These are phyloP conservation scores for Hyaloraphidium curvatum DNA, from an alignment of 192 early-diverging fungal species.

Conservation along the genomic window DNA sequence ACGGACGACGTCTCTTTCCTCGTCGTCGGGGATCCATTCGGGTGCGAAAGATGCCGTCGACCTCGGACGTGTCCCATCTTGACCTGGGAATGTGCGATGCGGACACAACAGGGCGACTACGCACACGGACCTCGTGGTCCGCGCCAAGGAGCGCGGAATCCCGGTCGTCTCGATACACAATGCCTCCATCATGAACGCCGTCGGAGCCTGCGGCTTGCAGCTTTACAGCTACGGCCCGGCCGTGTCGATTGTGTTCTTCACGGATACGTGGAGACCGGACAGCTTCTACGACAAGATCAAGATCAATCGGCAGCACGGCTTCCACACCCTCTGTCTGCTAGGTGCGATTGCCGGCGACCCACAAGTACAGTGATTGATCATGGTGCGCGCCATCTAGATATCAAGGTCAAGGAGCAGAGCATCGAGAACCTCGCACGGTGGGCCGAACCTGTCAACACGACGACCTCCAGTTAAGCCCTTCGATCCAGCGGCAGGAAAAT, in stretches of 20 bases:
- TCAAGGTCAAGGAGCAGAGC: constrained; percentile 96
- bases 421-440: constrained; percentile 83
- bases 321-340: constrained; percentile 88
- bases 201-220: constrained; percentile 86
- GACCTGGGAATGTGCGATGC: too few species aligned
- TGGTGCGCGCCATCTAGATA: constrained; percentile 31
- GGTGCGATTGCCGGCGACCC: constrained; percentile 10
- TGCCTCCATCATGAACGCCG: constrained; percentile 98
- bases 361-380: background rate
- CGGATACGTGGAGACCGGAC: constrained; percentile 88
- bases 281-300: constrained; percentile 88
- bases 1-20: constrained; percentile 80
- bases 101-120: constrained; percentile 97
- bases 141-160: constrained; percentile 71
- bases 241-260: constrained; percentile 97
- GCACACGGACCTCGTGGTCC: constrained; percentile 87
- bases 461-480: background rate
- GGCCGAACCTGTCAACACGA: background rate
- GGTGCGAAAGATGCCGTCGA: constrained; percentile 18
- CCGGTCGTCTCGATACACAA: constrained; percentile 88
- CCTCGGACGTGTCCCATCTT: background rate
- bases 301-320: constrained; percentile 57
- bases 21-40: constrained; percentile 94
- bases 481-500: constrained; percentile 56
- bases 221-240: constrained; percentile 97